Evolutionary conservation across 176 grass and related monocot genomes (phyloP).

Genomic region (Carex pumila): DNA sequence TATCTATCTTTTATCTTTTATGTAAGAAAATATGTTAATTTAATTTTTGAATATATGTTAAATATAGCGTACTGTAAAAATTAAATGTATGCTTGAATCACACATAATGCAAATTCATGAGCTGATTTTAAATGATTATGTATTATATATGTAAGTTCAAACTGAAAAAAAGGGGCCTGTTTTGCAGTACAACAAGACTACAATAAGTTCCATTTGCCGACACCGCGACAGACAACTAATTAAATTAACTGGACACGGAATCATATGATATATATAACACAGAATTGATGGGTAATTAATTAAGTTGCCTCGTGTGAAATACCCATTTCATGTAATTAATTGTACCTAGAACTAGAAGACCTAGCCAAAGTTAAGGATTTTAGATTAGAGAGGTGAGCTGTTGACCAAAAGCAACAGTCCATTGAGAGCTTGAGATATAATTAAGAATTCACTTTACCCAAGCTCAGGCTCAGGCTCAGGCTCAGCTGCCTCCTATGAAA

Average conservation of each 20-base stretch:
- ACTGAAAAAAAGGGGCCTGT: not conserved
- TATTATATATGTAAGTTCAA: not conserved
- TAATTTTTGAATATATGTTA: not conserved
- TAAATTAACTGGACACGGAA: not conserved
- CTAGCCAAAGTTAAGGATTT: not conserved
- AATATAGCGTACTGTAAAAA: no score
- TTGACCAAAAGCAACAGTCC: not conserved
- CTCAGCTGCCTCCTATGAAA: not conserved
- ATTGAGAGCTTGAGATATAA: not conserved
- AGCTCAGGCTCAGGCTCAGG: no score
- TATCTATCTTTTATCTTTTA: no score
- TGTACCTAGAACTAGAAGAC: not conserved
- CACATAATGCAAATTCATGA: not conserved
- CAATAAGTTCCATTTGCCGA: not conserved
- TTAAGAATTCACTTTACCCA: no score
- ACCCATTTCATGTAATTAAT: not conserved
- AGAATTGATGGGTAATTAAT: conserved; percentile 4
- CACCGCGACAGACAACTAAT: not conserved
- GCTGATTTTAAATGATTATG: not conserved
- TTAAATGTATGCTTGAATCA: no score
- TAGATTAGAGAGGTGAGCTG: not conserved
- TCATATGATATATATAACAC: not conserved
- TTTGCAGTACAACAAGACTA: not conserved
- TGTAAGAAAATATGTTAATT: not conserved
- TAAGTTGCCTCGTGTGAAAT: not conserved